Percentiles rank a stretch among this genome's conserved stretches.
These are phyloP conservation scores for Candida schatavii DNA, from an alignment of 805 yeast species.

Conservation along the genomic window DNA sequence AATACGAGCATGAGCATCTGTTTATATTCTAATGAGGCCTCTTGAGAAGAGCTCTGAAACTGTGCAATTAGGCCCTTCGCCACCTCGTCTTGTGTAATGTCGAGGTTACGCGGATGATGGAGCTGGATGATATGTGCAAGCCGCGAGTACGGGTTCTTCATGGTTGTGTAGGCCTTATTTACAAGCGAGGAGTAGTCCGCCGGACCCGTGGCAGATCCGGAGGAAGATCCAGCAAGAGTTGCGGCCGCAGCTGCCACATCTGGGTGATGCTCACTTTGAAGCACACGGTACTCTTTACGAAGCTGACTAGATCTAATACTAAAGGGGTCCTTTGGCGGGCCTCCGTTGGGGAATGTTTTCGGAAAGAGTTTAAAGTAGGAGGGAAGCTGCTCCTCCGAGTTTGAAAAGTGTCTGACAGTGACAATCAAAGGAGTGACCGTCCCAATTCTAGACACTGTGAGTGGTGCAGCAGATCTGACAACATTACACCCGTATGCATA, in stretches of 20 bases:
- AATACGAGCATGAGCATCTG: conserved; percentile 69
- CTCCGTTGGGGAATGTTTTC: conserved; percentile 61
- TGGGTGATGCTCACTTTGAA: conserved; percentile 82
- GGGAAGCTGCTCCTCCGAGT: neutral
- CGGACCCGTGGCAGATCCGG: conserved; percentile 14
- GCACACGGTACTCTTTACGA: conserved; percentile 68
- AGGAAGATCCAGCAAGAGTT: conserved; percentile 11
- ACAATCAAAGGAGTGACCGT: too few species aligned
- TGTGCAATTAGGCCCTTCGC: conserved; percentile 41
- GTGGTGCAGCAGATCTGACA: too few species aligned
- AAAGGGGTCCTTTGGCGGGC: conserved; percentile 63
- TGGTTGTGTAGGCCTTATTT: conserved; percentile 73
- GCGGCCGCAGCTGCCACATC: conserved; percentile 47
- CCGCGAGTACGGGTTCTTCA: conserved; percentile 68
- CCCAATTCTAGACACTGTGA: too few species aligned
- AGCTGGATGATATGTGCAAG: conserved; percentile 35
- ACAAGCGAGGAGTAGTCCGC: conserved; percentile 49
- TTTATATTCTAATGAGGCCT: conserved; percentile 41
- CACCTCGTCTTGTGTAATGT: conserved; percentile 57
- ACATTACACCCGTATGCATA: too few species aligned
- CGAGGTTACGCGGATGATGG: conserved; percentile 40
- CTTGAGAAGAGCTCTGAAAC: conserved; percentile 33
- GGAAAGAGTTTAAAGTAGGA: conserved; percentile 69
- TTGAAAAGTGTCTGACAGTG: too few species aligned
- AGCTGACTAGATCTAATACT: conserved; percentile 51